These are phyloP conservation scores for Microbotryum intermedium DNA, from an alignment of 1,284 basidiomycete species.

Conservation along the genomic window DNA sequence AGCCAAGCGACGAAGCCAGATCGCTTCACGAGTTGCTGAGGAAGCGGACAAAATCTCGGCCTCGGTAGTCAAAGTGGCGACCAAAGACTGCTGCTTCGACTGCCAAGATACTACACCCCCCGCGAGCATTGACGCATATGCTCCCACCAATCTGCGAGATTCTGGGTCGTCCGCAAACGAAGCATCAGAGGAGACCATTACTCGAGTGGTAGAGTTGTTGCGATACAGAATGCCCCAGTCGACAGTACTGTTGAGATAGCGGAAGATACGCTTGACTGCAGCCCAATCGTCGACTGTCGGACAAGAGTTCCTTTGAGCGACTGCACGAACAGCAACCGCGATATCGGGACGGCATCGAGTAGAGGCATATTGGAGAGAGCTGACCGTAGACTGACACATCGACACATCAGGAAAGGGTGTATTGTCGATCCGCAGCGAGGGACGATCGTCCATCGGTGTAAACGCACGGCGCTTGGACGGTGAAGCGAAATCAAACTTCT, in stretches of 20 bases:
- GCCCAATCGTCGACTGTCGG: not conserved
- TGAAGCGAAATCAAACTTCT: too few relatives aligned
- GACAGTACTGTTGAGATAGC: not conserved
- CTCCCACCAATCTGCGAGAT: not conserved
- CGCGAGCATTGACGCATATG: not conserved
- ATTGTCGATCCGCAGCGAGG: too few relatives aligned
- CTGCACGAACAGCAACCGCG: not conserved
- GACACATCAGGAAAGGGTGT: not conserved
- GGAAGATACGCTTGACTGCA: constrained; percentile 3
- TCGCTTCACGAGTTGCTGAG: not conserved
- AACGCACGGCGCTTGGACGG: too few relatives aligned
- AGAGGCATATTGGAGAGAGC: constrained; percentile 1
- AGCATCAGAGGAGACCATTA: not conserved
- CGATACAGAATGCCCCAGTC: not conserved
- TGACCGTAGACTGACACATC: not conserved
- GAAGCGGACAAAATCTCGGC: not conserved
- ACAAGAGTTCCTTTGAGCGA: not conserved
- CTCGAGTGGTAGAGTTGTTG: not conserved
- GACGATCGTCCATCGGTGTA: too few relatives aligned
- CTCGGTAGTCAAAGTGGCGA: constrained; percentile 1
- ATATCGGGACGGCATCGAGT: constrained; percentile 1
- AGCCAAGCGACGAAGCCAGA: constrained; percentile 35
- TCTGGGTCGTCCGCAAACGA: not conserved
- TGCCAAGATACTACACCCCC: not conserved
- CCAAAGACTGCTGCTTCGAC: not conserved